Evolutionary conservation across 1,139 yeast genomes (phyloP).

Genomic region (Arxiozyma bovina): DNA sequence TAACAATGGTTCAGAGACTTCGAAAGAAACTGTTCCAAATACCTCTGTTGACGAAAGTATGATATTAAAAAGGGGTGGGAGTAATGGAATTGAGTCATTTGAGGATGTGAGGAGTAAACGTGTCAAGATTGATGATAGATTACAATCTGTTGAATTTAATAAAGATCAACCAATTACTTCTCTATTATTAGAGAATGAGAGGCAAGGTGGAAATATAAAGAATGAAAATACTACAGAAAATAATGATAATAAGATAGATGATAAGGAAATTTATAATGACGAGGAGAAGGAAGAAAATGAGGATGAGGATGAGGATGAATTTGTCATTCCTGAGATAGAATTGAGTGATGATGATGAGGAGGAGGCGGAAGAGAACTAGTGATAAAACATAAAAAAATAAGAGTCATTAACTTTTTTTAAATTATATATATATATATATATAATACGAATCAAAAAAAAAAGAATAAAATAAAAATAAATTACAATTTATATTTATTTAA

Average conservation of each 20-base stretch:
- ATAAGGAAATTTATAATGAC: background rate
- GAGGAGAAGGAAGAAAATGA: constrained; percentile 18
- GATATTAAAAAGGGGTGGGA: background rate
- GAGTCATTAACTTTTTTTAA: background rate
- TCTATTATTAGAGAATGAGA: background rate
- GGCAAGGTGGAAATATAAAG: too few species aligned
- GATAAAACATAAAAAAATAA: background rate
- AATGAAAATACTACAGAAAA: background rate
- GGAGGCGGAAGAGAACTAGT: too few species aligned
- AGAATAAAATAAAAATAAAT: background rate
- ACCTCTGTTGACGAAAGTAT: too few species aligned
- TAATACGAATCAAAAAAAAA: background rate
- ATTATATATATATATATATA: background rate
- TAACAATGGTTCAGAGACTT: background rate
- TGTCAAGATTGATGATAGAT: background rate
- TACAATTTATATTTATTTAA: too few species aligned
- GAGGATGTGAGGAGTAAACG: background rate
- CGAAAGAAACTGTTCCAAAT: too few species aligned
- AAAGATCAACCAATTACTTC: background rate
- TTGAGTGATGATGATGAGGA: constrained; percentile 34
- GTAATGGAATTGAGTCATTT: background rate
- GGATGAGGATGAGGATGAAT: constrained; percentile 36
- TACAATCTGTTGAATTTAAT: background rate
- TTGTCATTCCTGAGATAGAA: constrained; percentile 51
- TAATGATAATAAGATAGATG: too few species aligned